A percentile compares a stretch with the other conserved stretches of the same genome.
Evolutionary conservation across 768 basidiomycete species (phyloP).

Genomic region (Mycena indigotica): DNA sequence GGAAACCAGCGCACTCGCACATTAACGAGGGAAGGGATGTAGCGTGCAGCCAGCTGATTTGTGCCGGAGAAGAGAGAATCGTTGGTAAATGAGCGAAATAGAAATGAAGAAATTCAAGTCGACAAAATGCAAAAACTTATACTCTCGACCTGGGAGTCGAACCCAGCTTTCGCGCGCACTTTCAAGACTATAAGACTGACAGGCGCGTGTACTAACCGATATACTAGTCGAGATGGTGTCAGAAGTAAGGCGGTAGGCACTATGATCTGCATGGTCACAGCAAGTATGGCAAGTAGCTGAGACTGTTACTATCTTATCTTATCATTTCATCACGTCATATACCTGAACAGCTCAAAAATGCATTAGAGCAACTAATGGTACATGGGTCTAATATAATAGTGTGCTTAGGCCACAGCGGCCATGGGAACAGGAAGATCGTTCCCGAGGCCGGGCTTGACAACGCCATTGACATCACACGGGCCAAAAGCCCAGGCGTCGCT

Average conservation of each 20-base stretch:
- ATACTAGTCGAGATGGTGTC: slow-evolving; percentile 36
- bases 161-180: slow-evolving; percentile 33
- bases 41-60: no score
- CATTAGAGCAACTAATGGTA: not conserved
- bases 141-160: slow-evolving; percentile 34
- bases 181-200: slow-evolving; percentile 33
- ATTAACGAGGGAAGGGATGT: no score
- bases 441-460: slow-evolving; percentile 14
- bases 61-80: no score
- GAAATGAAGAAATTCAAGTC: not conserved
- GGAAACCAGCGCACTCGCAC: no score
- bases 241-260: no score
- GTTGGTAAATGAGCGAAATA: no score
- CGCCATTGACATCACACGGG: slow-evolving; percentile 31
- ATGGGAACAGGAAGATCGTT: slow-evolving; percentile 5
- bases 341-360: not conserved
- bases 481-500: slow-evolving; percentile 35
- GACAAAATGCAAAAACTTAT: not conserved
- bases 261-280: not conserved
- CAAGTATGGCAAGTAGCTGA: not conserved
- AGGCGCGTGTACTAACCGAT: slow-evolving; percentile 56
- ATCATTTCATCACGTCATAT: not conserved
- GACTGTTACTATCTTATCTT: not conserved
- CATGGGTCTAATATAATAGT: not conserved
- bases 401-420: no score